Conservation (phyloP, 805 yeast species). For the Blastobotrys parvus region DNA sequence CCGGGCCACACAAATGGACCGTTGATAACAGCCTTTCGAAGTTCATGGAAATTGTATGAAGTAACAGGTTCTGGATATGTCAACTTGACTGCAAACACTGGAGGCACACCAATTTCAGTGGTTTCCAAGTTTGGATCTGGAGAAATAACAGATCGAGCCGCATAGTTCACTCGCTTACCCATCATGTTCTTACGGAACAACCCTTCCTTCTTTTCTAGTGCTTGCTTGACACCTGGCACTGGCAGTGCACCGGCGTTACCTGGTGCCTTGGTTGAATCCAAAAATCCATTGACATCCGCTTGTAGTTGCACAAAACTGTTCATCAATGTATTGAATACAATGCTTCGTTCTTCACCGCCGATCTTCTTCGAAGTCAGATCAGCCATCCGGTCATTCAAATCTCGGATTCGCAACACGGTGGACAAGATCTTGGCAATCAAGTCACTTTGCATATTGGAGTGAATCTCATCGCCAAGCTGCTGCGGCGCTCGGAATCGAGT, state of each 20-base stretch:
- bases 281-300: conserved; percentile 88
- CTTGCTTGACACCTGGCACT: conserved; percentile 94
- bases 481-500: conserved; percentile 96
- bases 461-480: conserved; percentile 91
- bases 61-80: conserved; percentile 99
- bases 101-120: conserved; percentile 97
- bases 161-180: conserved; percentile 99
- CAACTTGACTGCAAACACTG: conserved; percentile 90
- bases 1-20: conserved; percentile 99
- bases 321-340: conserved; percentile 82
- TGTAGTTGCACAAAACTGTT: conserved; percentile 92
- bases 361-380: conserved; percentile 50
- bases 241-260: conserved; percentile 52
- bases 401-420: conserved; percentile 76
- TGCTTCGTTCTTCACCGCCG: conserved; percentile 58
- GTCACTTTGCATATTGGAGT: conserved; percentile 91
- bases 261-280: conserved; percentile 80
- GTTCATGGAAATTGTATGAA: conserved; percentile 76
- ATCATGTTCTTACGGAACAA: conserved; percentile 97
- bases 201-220: conserved; percentile 97
- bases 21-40: conserved; percentile 90
- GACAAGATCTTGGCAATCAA: conserved; percentile 70
- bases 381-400: conserved; percentile 76
- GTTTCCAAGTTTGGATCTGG: conserved; percentile 99
- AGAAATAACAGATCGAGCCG: conserved; percentile 97